phyloP scores from a whole-genome alignment of 345 rosid genomes.

The Gossypium bickii region DNA sequence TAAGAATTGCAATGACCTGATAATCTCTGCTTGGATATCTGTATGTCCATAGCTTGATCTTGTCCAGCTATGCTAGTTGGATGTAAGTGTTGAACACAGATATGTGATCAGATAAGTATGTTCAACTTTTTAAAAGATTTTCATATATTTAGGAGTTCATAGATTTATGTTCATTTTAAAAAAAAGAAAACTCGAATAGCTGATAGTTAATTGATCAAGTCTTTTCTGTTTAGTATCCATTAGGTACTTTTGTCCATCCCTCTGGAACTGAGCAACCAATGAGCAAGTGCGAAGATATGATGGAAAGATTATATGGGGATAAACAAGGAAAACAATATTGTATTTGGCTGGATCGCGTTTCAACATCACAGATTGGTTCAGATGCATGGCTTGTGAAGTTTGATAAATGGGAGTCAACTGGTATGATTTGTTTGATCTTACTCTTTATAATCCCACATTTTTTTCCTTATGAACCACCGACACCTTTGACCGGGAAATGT shows the following conservation, averaged over 20 bases:
- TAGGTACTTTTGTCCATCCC: constrained; percentile 51
- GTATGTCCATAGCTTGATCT: neutral
- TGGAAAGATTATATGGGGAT: constrained; percentile 50
- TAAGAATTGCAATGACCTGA: neutral
- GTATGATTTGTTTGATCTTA: constrained; percentile 31
- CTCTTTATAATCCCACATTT: neutral
- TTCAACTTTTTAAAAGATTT: neutral
- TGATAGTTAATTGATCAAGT: constrained; percentile 6
- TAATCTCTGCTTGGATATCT: neutral
- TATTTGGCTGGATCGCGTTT: constrained; percentile 68
- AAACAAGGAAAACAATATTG: constrained; percentile 43
- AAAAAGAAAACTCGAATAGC: neutral
- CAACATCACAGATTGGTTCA: constrained; percentile 46
- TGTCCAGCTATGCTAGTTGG: neutral
- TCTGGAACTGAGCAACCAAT: constrained; percentile 48
- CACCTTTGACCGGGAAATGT: neutral
- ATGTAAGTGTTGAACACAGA: neutral
- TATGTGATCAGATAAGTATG: neutral
- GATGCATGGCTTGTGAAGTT: constrained; percentile 72
- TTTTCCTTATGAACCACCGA: neutral
- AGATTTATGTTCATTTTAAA: neutral
- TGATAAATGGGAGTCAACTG: constrained; percentile 69
- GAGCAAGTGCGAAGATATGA: constrained; percentile 34
- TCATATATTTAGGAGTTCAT: too few species aligned
- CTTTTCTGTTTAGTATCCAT: constrained; percentile 34